These are phyloP conservation scores for Solanum bukasovii DNA, from an alignment of 257 asterid genomes.

Conservation along the genomic window DNA sequence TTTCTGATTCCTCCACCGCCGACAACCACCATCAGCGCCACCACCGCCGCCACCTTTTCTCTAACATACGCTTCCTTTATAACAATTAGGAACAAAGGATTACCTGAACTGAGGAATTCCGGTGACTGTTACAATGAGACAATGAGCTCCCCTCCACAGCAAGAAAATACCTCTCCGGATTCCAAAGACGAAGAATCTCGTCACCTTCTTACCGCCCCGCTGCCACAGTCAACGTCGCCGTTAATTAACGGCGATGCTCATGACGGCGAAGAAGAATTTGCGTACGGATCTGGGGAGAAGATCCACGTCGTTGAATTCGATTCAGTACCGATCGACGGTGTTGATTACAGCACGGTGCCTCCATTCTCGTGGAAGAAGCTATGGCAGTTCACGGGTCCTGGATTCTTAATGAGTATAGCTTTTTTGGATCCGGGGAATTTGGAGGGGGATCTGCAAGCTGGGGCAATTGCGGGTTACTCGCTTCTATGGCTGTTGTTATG, in stretches of 20 bases:
- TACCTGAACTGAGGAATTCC: neutral
- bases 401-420: conserved; percentile 85
- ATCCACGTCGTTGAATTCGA: conserved; percentile 43
- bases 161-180: conserved; percentile 19
- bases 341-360: conserved; percentile 28
- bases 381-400: conserved; percentile 92
- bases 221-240: conserved; percentile 18
- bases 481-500: conserved; percentile 76
- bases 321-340: conserved; percentile 22
- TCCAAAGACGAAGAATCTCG: conserved; percentile 41
- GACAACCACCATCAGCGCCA: neutral
- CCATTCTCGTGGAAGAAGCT: conserved; percentile 74
- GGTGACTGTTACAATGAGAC: neutral
- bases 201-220: conserved; percentile 31
- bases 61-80: neutral
- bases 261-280: conserved; percentile 33
- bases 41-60: neutral
- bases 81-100: neutral
- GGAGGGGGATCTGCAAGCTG: conserved; percentile 95
- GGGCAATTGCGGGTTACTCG: conserved; percentile 93
- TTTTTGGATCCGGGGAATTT: conserved; percentile 92
- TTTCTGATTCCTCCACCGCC: neutral
- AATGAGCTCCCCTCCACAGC: conserved; percentile 41
- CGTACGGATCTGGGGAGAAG: conserved; percentile 53
- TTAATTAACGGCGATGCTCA: neutral